phyloP scores from a whole-genome alignment of 768 basidiomycete species.

The Tylopilus sp. region DNA sequence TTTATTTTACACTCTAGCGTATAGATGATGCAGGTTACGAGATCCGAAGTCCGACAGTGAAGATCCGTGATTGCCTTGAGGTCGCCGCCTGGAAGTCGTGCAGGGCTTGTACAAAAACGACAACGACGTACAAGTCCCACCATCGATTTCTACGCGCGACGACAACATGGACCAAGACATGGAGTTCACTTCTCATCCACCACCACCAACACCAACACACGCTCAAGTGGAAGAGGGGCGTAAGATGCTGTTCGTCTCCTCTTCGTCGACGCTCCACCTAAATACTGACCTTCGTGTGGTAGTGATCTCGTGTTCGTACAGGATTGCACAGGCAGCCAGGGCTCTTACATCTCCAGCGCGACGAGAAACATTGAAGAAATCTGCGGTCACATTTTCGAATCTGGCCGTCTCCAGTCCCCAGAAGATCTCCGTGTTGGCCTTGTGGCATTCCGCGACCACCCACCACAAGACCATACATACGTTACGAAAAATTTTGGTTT shows the following conservation, averaged over 20 bases:
- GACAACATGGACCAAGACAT: constrained; percentile 76
- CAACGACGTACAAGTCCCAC: constrained; percentile 11
- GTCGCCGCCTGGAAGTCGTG: constrained; percentile 27
- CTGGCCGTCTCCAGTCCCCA: constrained; percentile 79
- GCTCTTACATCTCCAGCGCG: constrained; percentile 87
- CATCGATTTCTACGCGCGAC: constrained; percentile 15
- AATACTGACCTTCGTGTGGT: constrained; percentile 16
- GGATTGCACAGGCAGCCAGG: constrained; percentile 92
- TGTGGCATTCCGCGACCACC: constrained; percentile 94
- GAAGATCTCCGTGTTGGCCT: constrained; percentile 93
- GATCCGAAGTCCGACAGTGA: constrained; percentile 36
- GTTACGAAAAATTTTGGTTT: constrained; percentile 93
- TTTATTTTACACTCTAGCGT: constrained; percentile 8
- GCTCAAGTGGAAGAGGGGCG: constrained; percentile 39
- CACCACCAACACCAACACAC: constrained; percentile 34
- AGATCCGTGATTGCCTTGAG: constrained; percentile 37
- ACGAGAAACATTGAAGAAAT: constrained; percentile 97
- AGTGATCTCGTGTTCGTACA: constrained; percentile 95
- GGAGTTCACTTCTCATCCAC: constrained; percentile 44
- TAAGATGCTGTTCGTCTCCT: constrained; percentile 71
- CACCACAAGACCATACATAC: constrained; percentile 95
- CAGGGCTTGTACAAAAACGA: constrained; percentile 14
- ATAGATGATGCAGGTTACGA: constrained; percentile 15
- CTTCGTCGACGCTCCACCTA: not conserved
- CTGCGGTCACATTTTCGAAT: constrained; percentile 91